phyloP scores from a whole-genome alignment of 345 rosid species.

The Syzygium jambos region DNA sequence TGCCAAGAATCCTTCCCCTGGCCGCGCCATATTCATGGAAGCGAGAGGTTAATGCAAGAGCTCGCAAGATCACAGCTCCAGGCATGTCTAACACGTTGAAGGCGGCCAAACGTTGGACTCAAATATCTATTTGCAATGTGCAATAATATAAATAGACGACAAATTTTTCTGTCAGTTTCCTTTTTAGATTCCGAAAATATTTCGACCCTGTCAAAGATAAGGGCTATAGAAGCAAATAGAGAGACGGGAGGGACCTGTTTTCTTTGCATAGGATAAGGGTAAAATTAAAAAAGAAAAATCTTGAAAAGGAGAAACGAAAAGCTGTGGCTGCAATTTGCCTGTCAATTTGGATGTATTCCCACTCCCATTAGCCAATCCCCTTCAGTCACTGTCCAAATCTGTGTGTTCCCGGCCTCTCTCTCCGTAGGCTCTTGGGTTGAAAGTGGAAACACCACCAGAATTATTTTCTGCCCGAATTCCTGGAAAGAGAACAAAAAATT shows the following conservation, averaged over 20 bases:
- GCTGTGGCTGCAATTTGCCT: slow-evolving; percentile 53
- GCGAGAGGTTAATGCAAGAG: not conserved
- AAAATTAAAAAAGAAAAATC: slow-evolving; percentile 1
- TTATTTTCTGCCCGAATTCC: not conserved
- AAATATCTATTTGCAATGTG: not conserved
- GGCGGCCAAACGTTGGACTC: not conserved
- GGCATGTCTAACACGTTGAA: not conserved
- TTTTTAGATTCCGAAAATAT: not conserved
- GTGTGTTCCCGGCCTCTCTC: not conserved
- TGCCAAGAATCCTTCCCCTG: not conserved
- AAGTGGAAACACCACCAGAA: not conserved
- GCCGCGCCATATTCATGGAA: not conserved
- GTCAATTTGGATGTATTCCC: slow-evolving; percentile 31
- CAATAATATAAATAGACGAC: not conserved
- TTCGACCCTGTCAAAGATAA: slow-evolving; percentile 27
- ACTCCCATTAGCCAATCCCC: slow-evolving; percentile 15
- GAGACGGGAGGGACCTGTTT: slow-evolving; percentile 25
- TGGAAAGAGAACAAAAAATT: not conserved
- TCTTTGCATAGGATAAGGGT: slow-evolving; percentile 8
- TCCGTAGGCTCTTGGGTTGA: not conserved
- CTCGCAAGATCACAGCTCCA: not conserved
- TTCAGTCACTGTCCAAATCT: slow-evolving; percentile 7
- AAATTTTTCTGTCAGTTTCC: not conserved
- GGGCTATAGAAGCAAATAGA: slow-evolving; percentile 24
- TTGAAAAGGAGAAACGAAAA: slow-evolving; percentile 13